A percentile compares a stretch with the other conserved stretches of the same genome.
These are phyloP conservation scores for Schizothecium vesticola DNA, from an alignment of 495 filamentous ascomycete species.

Conservation along the genomic window DNA sequence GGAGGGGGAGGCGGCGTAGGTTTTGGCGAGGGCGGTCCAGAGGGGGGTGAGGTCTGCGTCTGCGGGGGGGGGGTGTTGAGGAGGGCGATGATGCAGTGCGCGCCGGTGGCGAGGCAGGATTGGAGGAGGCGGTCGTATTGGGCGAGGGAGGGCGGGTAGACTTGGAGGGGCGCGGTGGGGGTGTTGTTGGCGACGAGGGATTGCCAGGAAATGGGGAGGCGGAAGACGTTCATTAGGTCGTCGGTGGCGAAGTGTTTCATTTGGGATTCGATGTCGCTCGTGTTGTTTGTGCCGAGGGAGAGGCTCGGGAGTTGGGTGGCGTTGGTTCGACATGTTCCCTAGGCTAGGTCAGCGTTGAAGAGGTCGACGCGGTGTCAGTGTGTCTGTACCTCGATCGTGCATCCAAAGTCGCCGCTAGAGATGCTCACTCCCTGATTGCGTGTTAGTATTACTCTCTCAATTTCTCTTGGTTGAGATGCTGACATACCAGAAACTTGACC, in stretches of 20 bases:
- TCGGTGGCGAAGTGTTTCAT: conserved; percentile 49
- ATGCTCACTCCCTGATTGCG: conserved; percentile 36
- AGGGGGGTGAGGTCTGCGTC: conserved; percentile 51
- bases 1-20: not conserved
- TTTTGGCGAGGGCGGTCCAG: conserved; percentile 52
- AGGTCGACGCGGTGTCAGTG: not conserved
- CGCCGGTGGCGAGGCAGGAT: conserved; percentile 51
- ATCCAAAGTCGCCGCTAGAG: conserved; percentile 49
- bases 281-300: conserved; percentile 13
- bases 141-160: conserved; percentile 34
- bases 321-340: conserved; percentile 32
- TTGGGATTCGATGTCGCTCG: conserved; percentile 29
- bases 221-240: conserved; percentile 47
- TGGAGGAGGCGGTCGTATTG: conserved; percentile 54
- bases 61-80: conserved; percentile 55
- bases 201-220: conserved; percentile 51
- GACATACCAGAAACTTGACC: conserved; percentile 31
- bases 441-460: not conserved
- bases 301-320: conserved; percentile 31
- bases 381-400: conserved; percentile 38
- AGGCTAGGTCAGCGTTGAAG: conserved; percentile 11
- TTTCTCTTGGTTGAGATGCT: not conserved
- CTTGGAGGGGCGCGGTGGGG: conserved; percentile 38
- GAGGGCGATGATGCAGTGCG: conserved; percentile 54
- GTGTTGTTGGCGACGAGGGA: conserved; percentile 43